Conservation (phyloP, 1,284 basidiomycete species). For the Ustilago curta region DNA sequence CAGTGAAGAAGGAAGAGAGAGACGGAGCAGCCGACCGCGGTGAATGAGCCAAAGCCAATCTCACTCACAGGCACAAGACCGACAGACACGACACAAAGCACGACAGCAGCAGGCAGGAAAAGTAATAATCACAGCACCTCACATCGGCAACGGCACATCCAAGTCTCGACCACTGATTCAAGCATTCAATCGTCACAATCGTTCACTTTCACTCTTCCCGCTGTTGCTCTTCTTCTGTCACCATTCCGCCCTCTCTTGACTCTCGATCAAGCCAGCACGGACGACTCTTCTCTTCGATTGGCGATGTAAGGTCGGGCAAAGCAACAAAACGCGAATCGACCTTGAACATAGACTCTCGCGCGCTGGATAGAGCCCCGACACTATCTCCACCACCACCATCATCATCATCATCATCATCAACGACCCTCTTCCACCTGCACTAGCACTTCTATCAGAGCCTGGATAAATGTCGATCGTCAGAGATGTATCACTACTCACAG, state of each 20-base stretch:
- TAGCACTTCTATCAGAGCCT: slow-evolving; percentile 4
- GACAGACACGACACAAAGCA: neutral
- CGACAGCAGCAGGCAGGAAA: neutral
- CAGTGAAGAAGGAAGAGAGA: slow-evolving; percentile 1
- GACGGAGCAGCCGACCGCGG: slow-evolving; percentile 2
- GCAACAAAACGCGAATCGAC: neutral
- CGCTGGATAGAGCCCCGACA: neutral
- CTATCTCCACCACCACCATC: neutral
- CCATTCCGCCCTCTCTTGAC: neutral
- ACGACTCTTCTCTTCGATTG: neutral
- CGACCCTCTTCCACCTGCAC: neutral
- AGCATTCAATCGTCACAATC: neutral
- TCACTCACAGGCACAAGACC: neutral
- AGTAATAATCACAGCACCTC: neutral
- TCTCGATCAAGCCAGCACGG: neutral
- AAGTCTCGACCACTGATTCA: neutral
- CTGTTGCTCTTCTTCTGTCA: neutral
- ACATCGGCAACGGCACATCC: neutral
- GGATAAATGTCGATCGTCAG: slow-evolving; percentile 45
- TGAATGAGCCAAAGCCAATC: neutral
- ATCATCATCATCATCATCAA: neutral
- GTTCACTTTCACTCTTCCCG: too few species aligned
- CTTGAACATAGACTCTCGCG: neutral
- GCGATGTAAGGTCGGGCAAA: neutral
- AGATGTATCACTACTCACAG: slow-evolving; percentile 51